Conservation (phyloP, 306 rosid genomes). For the Medicago truncatula region MtrunA17r5.0-ANR NC_053048.1:9472001-9472500, state of each 20-base stretch:
- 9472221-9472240: background rate
- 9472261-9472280: background rate
- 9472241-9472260: slow-evolving; percentile 4
- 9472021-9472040: background rate
- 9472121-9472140: slow-evolving; percentile 4
- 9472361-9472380: background rate
- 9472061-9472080: slow-evolving; percentile 19
- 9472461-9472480: slow-evolving; percentile 13
- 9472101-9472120: slow-evolving; percentile 13
- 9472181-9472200: background rate
- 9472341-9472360: background rate
- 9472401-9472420: background rate
- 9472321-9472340: background rate
- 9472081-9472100: background rate
- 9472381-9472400: background rate
- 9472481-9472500: slow-evolving; percentile 18
- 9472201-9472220: background rate
- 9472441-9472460: slow-evolving; percentile 23
- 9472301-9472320: background rate
- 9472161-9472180: background rate
- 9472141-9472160: background rate
- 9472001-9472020: background rate
- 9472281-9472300: slow-evolving; percentile 19
- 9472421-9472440: slow-evolving; percentile 17
- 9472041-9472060: background rate